Percentiles rank a stretch among this genome's conserved stretches.
phyloP scores from a whole-genome alignment of 176 grass and related monocot genomes.

The Raddia distichophylla region DNA sequence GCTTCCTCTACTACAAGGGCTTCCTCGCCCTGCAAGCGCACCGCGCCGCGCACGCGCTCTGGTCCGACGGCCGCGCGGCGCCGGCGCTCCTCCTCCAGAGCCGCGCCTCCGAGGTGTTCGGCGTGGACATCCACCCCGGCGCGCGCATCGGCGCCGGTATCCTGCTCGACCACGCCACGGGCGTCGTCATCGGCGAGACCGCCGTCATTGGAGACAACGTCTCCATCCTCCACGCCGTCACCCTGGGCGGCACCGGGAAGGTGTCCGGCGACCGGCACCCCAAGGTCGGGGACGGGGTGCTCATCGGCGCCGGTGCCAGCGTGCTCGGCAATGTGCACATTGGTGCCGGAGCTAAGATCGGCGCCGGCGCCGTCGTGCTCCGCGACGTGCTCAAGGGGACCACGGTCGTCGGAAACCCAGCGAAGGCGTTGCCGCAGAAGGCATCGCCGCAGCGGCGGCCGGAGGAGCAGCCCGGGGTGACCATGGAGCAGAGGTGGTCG shows the following conservation, averaged over 20 bases:
- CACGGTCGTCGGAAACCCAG: conserved; percentile 80
- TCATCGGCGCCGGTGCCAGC: conserved; percentile 80
- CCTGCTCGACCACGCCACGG: conserved; percentile 91
- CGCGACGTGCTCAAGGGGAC: conserved; percentile 54
- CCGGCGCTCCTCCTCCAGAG: conserved; percentile 80
- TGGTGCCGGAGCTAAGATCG: conserved; percentile 71
- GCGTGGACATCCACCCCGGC: conserved; percentile 94
- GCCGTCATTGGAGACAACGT: conserved; percentile 74
- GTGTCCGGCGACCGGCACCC: conserved; percentile 79
- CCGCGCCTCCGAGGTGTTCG: conserved; percentile 88
- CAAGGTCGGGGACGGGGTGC: conserved; percentile 79
- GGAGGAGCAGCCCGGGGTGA: conserved; percentile 41
- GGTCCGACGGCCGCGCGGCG: conserved; percentile 53
- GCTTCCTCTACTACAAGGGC: conserved; percentile 98
- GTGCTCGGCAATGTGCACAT: conserved; percentile 83
- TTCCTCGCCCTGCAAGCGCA: conserved; percentile 89
- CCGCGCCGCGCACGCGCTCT: conserved; percentile 78
- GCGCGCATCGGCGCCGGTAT: conserved; percentile 82
- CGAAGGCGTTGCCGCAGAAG: conserved; percentile 53
- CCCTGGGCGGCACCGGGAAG: conserved; percentile 82
- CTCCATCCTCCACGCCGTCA: conserved; percentile 81
- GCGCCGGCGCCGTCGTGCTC: conserved; percentile 78
- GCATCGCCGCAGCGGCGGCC: conserved; percentile 45
- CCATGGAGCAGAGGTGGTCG: conserved; percentile 74
- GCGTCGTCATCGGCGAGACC: conserved; percentile 89